Base-by-base conservation (phyloP, 345 rosid species). In the Noccaea caerulescens region DNA sequence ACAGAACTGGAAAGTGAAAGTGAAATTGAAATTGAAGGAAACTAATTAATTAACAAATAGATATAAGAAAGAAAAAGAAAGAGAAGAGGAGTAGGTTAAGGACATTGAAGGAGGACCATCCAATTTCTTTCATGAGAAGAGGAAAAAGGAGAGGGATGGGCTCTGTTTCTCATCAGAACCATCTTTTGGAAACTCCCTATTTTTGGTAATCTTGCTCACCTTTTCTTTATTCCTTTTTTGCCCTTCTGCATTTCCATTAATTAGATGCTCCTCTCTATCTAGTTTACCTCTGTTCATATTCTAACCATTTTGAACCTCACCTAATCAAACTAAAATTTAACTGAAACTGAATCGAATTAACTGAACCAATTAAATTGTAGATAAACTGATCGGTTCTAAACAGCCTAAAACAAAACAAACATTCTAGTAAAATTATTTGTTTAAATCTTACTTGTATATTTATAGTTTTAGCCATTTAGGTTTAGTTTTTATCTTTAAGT, bases 21-120 rank as follows among this genome's bases (percentile, higher is more conserved):
- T 33, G 5, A 44, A 54, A 55, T 25, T 36, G 18, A 63, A 66
- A 49, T 10, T 72, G 51, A 50, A 52, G 50, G 18, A 46, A 56
- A 44, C 23, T 13, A 72, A 14, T 27, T 14, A 65, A 61, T 0
- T 10, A 44, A 25, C 18, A n/a, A 3, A 25, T n/a, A 43, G 32
- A 33, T 10, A 10, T 1, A 2, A 72, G 3, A 44, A 32, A 36
- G 6, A 33, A 46, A 50, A 11, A 38, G 6, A 20, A 8, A 49
- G 58, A 8, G 58, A n/a, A 47, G 59, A 16, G 52, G 7, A 65
- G 61, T 76, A 63, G 79, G 56, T 69, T 70, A 64, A 56, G 60
- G 75, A 69, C 60, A 76, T 56, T 69, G 75, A 76, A 76, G 75
- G 71, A 76, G 75, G 75, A 63, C 79, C 72, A 46, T 76, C 75